phyloP scores from a whole-genome alignment of 176 grass and related monocot species.

The Puccinellia tenuiflora region DNA sequence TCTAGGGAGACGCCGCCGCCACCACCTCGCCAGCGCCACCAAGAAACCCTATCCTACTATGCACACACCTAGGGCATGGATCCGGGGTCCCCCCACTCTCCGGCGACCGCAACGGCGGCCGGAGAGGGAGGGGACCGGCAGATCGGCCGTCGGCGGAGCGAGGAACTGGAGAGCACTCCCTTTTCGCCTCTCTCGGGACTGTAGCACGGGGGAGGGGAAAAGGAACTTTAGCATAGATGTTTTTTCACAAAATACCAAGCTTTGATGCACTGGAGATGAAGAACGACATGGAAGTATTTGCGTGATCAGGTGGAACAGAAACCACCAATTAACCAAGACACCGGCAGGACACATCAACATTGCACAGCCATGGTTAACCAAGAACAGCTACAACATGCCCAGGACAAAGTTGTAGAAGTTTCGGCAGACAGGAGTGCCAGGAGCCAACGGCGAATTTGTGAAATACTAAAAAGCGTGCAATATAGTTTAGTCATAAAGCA shows the following conservation, averaged over 20 bases:
- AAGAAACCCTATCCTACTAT: no score
- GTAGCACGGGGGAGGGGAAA: no score
- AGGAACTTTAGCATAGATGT: no score
- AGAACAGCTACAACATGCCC: background rate
- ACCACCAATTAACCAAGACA: background rate
- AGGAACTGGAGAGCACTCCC: no score
- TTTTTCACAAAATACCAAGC: background rate
- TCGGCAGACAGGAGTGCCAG: background rate
- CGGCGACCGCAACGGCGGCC: no score
- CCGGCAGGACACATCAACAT: background rate
- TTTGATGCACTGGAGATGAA: background rate
- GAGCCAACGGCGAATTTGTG: background rate
- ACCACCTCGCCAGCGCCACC: no score
- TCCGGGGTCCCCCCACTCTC: no score
- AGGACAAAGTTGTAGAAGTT: background rate
- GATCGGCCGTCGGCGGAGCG: no score
- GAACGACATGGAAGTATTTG: background rate
- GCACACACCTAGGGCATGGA: no score
- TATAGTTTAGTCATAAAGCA: background rate
- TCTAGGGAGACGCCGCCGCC: no score
- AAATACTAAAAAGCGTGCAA: constrained; percentile 3
- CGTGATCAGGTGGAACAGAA: background rate
- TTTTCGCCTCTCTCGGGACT: no score
- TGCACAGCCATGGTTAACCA: background rate
- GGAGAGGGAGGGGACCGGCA: no score